Evolutionary conservation across 2,329 filamentous ascomycete genomes (phyloP).

Genomic region (Aspergillus neotritici): DNA sequence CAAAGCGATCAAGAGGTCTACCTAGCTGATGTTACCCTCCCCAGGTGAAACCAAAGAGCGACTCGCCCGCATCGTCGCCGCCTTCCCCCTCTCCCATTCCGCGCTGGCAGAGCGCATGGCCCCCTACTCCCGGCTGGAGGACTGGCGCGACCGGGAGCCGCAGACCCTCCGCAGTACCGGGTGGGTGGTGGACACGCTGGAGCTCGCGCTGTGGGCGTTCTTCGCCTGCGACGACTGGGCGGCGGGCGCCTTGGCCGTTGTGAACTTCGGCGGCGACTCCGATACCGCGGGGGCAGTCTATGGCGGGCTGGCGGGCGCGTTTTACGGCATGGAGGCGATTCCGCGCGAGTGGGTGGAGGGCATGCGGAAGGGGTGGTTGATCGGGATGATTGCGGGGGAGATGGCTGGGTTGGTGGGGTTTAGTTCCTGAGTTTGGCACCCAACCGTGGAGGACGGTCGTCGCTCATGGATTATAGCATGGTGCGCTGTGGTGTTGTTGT

Average conservation of each 20-base stretch:
- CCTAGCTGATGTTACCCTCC: neutral
- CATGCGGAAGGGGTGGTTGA: slow-evolving; percentile 21
- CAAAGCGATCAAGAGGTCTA: neutral
- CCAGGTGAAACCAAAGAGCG: slow-evolving; percentile 15
- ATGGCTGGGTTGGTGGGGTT: no score
- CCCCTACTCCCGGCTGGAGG: slow-evolving; percentile 11
- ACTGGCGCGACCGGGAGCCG: slow-evolving; percentile 21
- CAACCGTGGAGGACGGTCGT: no score
- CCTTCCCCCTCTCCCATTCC: slow-evolving; percentile 10
- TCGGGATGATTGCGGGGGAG: slow-evolving; percentile 4
- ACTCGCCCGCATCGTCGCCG: slow-evolving; percentile 4
- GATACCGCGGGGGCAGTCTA: slow-evolving; percentile 44
- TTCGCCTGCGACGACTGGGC: slow-evolving; percentile 35
- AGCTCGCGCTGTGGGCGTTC: slow-evolving; percentile 41
- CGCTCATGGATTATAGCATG: no score
- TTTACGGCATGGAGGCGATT: slow-evolving; percentile 34
- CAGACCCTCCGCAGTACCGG: slow-evolving; percentile 32
- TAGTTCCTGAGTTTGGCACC: no score
- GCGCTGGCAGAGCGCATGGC: slow-evolving; percentile 8
- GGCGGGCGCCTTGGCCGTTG: slow-evolving; percentile 35
- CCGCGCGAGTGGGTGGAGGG: slow-evolving; percentile 26
- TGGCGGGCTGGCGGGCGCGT: slow-evolving; percentile 40
- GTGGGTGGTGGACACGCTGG: slow-evolving; percentile 40
- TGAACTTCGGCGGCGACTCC: slow-evolving; percentile 42
- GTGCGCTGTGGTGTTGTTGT: no score